phyloP scores from a whole-genome alignment of 352 stramenopile genomes.

The Blastocystis sp. region DNA sequence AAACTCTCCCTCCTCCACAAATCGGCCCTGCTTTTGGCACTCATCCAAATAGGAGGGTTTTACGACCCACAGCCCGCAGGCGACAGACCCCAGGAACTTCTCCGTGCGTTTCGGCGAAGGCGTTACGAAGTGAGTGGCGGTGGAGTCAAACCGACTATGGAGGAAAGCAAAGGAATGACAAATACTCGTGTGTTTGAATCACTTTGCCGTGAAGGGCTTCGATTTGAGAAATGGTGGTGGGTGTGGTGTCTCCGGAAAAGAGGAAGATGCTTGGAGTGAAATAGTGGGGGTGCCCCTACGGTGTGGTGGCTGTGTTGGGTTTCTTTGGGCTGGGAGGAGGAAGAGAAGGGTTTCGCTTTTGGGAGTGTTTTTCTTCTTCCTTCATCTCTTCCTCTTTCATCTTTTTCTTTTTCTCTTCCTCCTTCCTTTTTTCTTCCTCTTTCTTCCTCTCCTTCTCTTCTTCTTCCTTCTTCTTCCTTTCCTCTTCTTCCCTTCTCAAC shows the following conservation, averaged over 20 bases:
- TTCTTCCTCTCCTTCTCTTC: neutral
- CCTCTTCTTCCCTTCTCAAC: neutral
- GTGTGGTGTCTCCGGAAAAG: neutral
- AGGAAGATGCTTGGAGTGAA: neutral
- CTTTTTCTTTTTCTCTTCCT: no score
- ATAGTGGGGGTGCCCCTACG: no score
- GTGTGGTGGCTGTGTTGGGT: no score
- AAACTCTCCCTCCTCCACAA: conserved; percentile 38
- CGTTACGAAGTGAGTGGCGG: conserved; percentile 40
- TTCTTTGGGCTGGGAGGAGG: no score
- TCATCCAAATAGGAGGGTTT: conserved; percentile 22
- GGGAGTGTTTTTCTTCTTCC: no score
- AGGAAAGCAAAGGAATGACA: neutral
- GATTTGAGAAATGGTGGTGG: neutral
- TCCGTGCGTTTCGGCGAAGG: conserved; percentile 18
- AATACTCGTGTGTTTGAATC: conserved; percentile 20
- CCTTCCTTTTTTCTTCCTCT: no score
- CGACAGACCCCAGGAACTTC: conserved; percentile 61
- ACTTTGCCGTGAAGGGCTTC: conserved; percentile 1
- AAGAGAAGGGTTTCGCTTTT: no score
- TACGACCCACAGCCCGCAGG: conserved; percentile 56
- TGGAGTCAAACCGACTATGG: neutral
- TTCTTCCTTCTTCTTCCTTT: conserved; percentile 46
- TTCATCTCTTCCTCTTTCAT: no score
- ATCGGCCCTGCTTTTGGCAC: neutral